Evolutionary conservation across 495 filamentous ascomycete species (phyloP).

Genomic region (Penicillium arizonense): DNA sequence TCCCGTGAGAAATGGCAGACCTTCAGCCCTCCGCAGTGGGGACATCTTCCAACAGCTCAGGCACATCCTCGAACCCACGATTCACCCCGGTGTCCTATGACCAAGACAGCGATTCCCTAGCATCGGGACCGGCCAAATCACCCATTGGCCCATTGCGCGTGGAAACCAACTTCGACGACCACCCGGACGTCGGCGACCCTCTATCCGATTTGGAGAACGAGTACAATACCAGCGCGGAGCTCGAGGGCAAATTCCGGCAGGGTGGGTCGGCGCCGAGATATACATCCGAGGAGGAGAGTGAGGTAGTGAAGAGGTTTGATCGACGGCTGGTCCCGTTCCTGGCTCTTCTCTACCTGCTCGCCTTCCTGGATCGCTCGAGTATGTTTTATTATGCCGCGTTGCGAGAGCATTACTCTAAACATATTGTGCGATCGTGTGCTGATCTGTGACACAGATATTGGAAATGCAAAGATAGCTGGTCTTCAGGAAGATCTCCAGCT

Average conservation of each 20-base stretch:
- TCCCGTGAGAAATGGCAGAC: slow-evolving; percentile 20
- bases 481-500: slow-evolving; percentile 63
- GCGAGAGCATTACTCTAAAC: not conserved
- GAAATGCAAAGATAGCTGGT: slow-evolving; percentile 75
- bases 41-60: slow-evolving; percentile 27
- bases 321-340: slow-evolving; percentile 73
- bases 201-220: slow-evolving; percentile 26
- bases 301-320: slow-evolving; percentile 73
- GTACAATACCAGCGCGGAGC: slow-evolving; percentile 34
- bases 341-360: slow-evolving; percentile 77
- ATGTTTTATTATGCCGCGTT: slow-evolving; percentile 20
- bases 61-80: slow-evolving; percentile 27
- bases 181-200: slow-evolving; percentile 9
- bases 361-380: slow-evolving; percentile 79
- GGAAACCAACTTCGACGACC: slow-evolving; percentile 36
- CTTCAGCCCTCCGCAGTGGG: slow-evolving; percentile 27
- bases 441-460: slow-evolving; percentile 57
- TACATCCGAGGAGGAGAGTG: slow-evolving; percentile 70
- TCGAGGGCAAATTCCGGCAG: slow-evolving; percentile 18
- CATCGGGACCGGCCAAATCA: slow-evolving; percentile 11
- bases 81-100: slow-evolving; percentile 38
- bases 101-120: slow-evolving; percentile 24
- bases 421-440: slow-evolving; percentile 2
- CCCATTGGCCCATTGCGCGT: slow-evolving; percentile 25
- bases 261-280: slow-evolving; percentile 39